Evolutionary conservation across 2,329 filamentous ascomycete genomes (phyloP), one percentile per base, ranked within the genome.

Genomic region (Fusarium poae): DNA sequence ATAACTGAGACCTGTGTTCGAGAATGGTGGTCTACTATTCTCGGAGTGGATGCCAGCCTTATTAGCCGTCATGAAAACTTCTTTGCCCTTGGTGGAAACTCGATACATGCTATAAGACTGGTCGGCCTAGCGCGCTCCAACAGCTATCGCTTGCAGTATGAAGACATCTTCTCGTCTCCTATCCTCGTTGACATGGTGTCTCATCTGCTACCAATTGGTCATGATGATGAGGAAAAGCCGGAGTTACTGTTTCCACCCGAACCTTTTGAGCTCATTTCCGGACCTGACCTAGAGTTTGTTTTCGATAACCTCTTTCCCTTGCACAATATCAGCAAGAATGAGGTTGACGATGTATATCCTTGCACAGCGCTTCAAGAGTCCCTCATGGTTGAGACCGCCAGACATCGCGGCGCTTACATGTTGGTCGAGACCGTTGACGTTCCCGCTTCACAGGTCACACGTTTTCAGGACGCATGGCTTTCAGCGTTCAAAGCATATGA

Each of bases 11-110:
- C 42, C 16, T 18, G 29, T 32, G 16, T 46, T 30, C 44, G 44
- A 13, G 18, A 30, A 30, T 46, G 44, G 44, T 46, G 44, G 44
- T 46, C 27, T 20, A 20, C 18, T 30, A 30, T 46, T n/a, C 44
- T 46, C 12, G 27, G 27, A 30, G 12, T 46, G 18, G 27, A 46
- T 20, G 27, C 7, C 18, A n/a, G 29, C 18, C 27, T 30, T n/a
- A 30, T 46, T 12, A 21, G 44, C 16, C 27, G 44, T 11, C 27
- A 46, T 30, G 44, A 21, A 18, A 30, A 46, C 29, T 46, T 46
- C 29, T 46, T 46, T 20, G 27, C 18, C n/a, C 44, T 46, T 46
- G 44, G 44, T 32, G 44, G 44, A 11, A 46, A 46, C 29, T 46
- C 44, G 15, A 46, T 46, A n/a, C 20, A 30, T n/a, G 29, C 44